Evolutionary conservation across 768 basidiomycete species (phyloP).

Genomic region (Collybia sp.): DNA sequence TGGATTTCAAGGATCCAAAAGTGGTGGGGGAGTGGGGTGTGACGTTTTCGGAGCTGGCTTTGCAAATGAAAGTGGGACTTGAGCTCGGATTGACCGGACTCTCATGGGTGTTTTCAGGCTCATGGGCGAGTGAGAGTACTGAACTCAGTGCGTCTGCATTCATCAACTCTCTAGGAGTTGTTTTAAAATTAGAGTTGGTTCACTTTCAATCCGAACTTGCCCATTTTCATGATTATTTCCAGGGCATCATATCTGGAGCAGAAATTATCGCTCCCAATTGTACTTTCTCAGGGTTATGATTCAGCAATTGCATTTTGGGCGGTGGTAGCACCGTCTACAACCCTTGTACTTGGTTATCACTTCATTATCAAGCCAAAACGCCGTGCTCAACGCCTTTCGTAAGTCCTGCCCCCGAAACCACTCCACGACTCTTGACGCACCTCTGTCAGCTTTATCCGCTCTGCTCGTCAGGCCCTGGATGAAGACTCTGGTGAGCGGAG

Average conservation of each 20-base stretch:
- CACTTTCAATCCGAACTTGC: conserved; percentile 5
- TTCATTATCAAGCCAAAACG: conserved; percentile 53
- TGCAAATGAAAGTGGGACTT: conserved; percentile 44
- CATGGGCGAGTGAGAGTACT: conserved; percentile 42
- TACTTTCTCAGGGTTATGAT: conserved; percentile 47
- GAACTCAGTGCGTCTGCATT: conserved; percentile 41
- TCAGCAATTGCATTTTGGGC: conserved; percentile 44
- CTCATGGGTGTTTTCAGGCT: conserved; percentile 36
- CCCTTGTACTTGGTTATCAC: conserved; percentile 48
- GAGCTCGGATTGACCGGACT: conserved; percentile 44
- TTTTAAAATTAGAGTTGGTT: conserved; percentile 54
- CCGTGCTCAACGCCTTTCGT: conserved; percentile 50
- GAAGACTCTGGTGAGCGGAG: conserved; percentile 57
- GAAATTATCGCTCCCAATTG: conserved; percentile 50
- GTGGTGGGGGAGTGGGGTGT: conserved; percentile 49
- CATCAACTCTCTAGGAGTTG: conserved; percentile 41
- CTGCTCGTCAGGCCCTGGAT: conserved; percentile 59
- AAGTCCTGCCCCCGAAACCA: conserved; percentile 16
- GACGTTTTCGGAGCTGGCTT: conserved; percentile 49
- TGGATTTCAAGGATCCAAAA: conserved; percentile 43
- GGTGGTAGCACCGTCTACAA: conserved; percentile 50
- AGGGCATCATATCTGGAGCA: conserved; percentile 58
- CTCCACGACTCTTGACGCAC: background rate
- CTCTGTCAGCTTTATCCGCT: conserved; percentile 35
- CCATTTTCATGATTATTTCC: conserved; percentile 7